Percentiles rank a stretch among this genome's conserved stretches.
These are phyloP conservation scores for Termitomyces sp. DNA, from an alignment of 768 basidiomycete genomes.

Conservation along the genomic window DNA sequence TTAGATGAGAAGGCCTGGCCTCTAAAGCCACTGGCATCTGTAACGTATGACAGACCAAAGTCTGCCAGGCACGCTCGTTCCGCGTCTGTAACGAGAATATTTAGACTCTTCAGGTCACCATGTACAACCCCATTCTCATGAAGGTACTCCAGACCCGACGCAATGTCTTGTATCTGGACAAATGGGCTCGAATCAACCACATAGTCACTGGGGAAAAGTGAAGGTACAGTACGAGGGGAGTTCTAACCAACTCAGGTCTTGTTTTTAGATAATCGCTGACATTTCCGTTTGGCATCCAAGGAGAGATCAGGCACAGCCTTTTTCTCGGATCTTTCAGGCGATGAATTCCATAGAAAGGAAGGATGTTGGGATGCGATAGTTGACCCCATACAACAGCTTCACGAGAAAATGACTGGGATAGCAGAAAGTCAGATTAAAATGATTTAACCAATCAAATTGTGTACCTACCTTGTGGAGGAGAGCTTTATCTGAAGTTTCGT, in stretches of 20 bases:
- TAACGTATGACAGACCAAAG: constrained; percentile 37
- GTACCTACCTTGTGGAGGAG: constrained; percentile 23
- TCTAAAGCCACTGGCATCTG: constrained; percentile 15
- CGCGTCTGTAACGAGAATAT: constrained; percentile 38
- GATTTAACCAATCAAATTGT: not conserved
- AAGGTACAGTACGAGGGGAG: constrained; percentile 5
- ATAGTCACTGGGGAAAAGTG: constrained; percentile 3
- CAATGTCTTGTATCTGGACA: constrained; percentile 18
- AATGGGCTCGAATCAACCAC: constrained; percentile 6
- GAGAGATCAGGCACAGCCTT: constrained; percentile 30
- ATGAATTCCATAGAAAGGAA: constrained; percentile 34
- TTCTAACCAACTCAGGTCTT: constrained; percentile 14
- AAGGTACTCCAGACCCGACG: constrained; percentile 28
- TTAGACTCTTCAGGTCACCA: constrained; percentile 47
- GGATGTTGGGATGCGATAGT: constrained; percentile 20
- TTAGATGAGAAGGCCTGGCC: constrained; percentile 16
- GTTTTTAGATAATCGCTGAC: constrained; percentile 19
- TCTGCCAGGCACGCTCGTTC: constrained; percentile 44
- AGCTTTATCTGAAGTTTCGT: constrained; percentile 15
- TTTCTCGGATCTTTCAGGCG: constrained; percentile 19
- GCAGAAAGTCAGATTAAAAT: constrained; percentile 15
- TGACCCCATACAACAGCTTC: constrained; percentile 17
- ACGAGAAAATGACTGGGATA: constrained; percentile 15
- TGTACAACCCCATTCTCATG: constrained; percentile 34
- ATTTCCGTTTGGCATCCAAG: constrained; percentile 35